Base-by-base conservation (phyloP, 352 stramenopile genomes). In the Blastocystis sp. region DNA sequence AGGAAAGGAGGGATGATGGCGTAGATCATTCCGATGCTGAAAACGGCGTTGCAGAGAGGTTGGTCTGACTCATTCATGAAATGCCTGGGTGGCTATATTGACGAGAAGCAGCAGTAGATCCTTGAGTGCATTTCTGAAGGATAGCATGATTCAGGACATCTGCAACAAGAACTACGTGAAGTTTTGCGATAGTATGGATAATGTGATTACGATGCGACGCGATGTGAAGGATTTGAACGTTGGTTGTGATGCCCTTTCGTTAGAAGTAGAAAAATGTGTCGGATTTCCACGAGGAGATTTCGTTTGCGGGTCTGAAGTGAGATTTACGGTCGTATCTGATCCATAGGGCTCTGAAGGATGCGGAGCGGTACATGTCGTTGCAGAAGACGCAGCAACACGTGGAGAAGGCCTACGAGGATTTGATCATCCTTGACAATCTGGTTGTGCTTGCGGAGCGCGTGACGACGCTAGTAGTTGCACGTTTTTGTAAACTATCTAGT, bases 101-200 rank as follows among this genome's bases (percentile, higher is more conserved):
- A 56, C 4, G 75, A 85, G 11, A 75, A 85, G 40, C 11, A 85
- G 36, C 75, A 85, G 75, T 85, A 53, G 14, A 18, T 75, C 40
- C 29, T 40, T 72, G 71, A 44, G 9, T 7, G n/a, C 2, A n/a
- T 48, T 4, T 16, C 1, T 85, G 24, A 44, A 44, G 18, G n/a
- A 8, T 85, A 85, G 75, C 24, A 27, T 56, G 18, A 29, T 85
- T 24, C 75, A 85, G 36, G 75, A 85, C 38, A 85, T 75, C 75
- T 85, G 75, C 40, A 76, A 85, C 29, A 85, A 85, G 63, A 85
- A 85, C 53, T 85, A 85, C 46, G 56, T 85, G 36, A 14, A 85
- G 32, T 64, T 85, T 61, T 72, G 75, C 27, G 46, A 76, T 53
- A 85, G 53, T 75, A 72, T 85, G 57, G 75, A 85, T 40, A 59